A percentile compares a stretch with the other conserved stretches of the same genome.
Evolutionary conservation across 805 yeast genomes (phyloP).

Genomic region (Kuraishia borneana): DNA sequence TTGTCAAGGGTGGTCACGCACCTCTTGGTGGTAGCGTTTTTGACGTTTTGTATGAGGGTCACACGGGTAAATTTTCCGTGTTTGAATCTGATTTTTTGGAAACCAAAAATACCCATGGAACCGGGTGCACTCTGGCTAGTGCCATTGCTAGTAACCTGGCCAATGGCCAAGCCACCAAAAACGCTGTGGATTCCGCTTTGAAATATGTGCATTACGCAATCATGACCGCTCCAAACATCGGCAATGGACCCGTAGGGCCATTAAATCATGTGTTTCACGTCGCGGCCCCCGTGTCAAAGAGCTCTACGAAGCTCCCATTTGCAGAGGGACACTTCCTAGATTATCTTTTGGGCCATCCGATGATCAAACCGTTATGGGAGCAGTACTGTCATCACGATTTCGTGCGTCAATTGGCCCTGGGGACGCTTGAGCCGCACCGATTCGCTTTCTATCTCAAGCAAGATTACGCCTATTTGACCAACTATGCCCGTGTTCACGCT

Average conservation of each 20-base stretch:
- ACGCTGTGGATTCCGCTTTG: constrained; percentile 45
- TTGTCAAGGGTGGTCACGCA: constrained; percentile 80
- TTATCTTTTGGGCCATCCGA: constrained; percentile 45
- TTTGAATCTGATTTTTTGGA: constrained; percentile 35
- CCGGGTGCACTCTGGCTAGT: constrained; percentile 83
- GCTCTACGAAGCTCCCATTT: constrained; percentile 11
- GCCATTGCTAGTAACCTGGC: constrained; percentile 73
- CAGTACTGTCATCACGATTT: constrained; percentile 52
- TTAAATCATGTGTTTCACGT: constrained; percentile 50
- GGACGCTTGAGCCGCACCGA: constrained; percentile 32
- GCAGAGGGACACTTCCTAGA: constrained; percentile 28
- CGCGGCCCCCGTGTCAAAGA: constrained; percentile 11
- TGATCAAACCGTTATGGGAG: constrained; percentile 44
- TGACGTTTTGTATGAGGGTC: constrained; percentile 19
- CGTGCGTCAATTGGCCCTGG: constrained; percentile 39
- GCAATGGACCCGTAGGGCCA: constrained; percentile 21
- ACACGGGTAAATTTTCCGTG: constrained; percentile 22
- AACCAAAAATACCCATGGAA: constrained; percentile 67
- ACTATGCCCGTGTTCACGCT: constrained; percentile 57
- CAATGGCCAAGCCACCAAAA: constrained; percentile 29
- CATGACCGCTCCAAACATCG: constrained; percentile 28
- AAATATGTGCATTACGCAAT: constrained; percentile 62
- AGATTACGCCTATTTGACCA: constrained; percentile 61
- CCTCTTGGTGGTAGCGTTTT: constrained; percentile 27
- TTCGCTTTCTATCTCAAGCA: constrained; percentile 40